phyloP scores from a whole-genome alignment of 345 rosid species.

The Populus euphratica region DNA sequence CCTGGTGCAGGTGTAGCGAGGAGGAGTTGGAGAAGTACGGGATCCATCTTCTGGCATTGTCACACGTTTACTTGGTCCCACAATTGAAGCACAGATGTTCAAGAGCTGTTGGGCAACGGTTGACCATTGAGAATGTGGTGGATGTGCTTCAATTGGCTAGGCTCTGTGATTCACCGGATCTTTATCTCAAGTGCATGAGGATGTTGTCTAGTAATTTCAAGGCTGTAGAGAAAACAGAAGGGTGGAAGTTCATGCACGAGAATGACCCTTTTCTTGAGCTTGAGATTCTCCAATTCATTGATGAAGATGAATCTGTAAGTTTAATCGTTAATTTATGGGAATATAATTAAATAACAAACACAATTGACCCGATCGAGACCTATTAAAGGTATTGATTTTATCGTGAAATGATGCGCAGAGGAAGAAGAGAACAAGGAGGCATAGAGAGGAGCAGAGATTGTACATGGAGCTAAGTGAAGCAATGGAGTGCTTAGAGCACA shows the following conservation, averaged over 20 bases:
- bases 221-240: constrained; percentile 62
- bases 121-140: constrained; percentile 66
- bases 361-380: neutral
- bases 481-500: constrained; percentile 85
- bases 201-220: constrained; percentile 44
- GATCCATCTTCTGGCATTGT: constrained; percentile 67
- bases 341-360: neutral
- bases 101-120: constrained; percentile 37
- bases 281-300: constrained; percentile 74
- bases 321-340: neutral
- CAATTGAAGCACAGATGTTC: constrained; percentile 63
- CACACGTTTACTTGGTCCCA: constrained; percentile 71
- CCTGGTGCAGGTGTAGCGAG: constrained; percentile 46
- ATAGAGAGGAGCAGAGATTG: constrained; percentile 44
- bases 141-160: constrained; percentile 75
- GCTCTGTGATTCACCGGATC: constrained; percentile 76
- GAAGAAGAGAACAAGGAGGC: constrained; percentile 58
- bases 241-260: constrained; percentile 71
- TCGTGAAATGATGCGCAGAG: constrained; percentile 42
- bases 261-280: constrained; percentile 77
- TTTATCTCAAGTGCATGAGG: constrained; percentile 61
- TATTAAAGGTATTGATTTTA: no score
- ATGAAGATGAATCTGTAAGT: constrained; percentile 62
- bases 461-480: constrained; percentile 73
- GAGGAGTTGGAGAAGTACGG: constrained; percentile 63